Evolutionary conservation across 2,329 filamentous ascomycete species (phyloP).

Genomic region (Tolypocladium tropicale): DNA sequence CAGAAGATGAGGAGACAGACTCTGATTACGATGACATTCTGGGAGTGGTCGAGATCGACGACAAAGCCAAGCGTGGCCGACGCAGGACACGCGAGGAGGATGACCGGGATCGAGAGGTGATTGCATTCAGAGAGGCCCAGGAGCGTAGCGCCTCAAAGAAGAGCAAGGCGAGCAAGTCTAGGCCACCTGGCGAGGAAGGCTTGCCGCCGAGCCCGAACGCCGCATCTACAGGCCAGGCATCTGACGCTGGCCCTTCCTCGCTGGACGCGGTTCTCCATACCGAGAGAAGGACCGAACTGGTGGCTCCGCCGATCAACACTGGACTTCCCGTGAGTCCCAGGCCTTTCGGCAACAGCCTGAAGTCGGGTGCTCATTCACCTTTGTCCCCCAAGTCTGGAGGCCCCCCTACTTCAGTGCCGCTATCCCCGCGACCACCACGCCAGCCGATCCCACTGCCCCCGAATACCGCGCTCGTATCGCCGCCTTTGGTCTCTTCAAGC

Average conservation of each 20-base stretch:
- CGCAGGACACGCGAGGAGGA: constrained; percentile 83
- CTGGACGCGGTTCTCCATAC: constrained; percentile 41
- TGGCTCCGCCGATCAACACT: constrained; percentile 42
- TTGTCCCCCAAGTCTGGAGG: constrained; percentile 48
- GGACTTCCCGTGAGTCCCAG: constrained; percentile 51
- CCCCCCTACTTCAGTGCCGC: constrained; percentile 34
- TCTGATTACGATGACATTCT: constrained; percentile 77
- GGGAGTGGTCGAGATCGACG: constrained; percentile 54
- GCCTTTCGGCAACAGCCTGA: constrained; percentile 38
- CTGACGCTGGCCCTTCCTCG: constrained; percentile 34
- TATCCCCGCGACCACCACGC: constrained; percentile 64
- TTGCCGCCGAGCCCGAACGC: constrained; percentile 28
- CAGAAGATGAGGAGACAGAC: constrained; percentile 57
- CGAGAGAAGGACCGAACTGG: constrained; percentile 20
- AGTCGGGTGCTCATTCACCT: constrained; percentile 45
- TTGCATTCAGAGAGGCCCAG: constrained; percentile 58
- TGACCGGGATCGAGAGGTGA: constrained; percentile 63
- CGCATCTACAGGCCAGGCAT: constrained; percentile 19
- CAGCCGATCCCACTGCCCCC: constrained; percentile 64
- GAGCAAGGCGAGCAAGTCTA: constrained; percentile 37
- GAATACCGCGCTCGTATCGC: constrained; percentile 55
- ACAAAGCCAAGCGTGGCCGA: constrained; percentile 56
- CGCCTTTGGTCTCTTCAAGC: constrained; percentile 13
- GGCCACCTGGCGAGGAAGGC: constrained; percentile 14
- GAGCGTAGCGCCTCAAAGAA: constrained; percentile 65